Evolutionary conservation across 176 grass and related monocot genomes (phyloP).

Genomic region (Avena insularis): DNA sequence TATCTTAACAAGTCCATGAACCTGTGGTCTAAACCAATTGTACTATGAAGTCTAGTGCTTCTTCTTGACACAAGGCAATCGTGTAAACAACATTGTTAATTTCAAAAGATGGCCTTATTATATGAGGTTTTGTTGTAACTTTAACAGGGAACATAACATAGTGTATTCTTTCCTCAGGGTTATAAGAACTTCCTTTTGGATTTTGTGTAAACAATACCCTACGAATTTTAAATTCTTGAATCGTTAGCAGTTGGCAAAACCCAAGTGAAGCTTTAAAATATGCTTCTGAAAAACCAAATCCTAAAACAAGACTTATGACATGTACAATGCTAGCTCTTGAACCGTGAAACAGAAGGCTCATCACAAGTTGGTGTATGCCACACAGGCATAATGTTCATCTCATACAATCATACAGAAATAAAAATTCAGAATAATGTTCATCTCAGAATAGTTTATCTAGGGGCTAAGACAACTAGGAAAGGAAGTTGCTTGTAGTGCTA

Average conservation of each 20-base stretch:
- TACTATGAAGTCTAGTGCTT: neutral
- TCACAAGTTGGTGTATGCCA: slow-evolving; percentile 19
- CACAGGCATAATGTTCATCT: neutral
- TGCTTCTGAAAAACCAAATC: neutral
- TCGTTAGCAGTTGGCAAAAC: neutral
- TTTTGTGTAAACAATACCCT: neutral
- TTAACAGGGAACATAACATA: neutral
- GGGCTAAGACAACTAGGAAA: too few species aligned
- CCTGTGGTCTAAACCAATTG: neutral
- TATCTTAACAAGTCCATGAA: neutral
- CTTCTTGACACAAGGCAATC: neutral
- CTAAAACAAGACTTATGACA: neutral
- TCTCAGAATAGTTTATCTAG: too few species aligned
- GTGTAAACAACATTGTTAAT: neutral
- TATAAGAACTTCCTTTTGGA: neutral
- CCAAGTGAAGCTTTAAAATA: neutral
- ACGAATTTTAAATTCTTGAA: neutral
- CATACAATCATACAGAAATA: too few species aligned
- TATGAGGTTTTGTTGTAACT: neutral
- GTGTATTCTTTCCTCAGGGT: neutral
- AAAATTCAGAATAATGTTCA: too few species aligned
- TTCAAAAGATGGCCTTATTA: neutral
- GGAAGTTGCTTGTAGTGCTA: too few species aligned
- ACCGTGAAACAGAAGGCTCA: neutral
- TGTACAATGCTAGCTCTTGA: neutral